Base-by-base conservation (phyloP, 2,329 filamentous ascomycete genomes). In the Cordyceps cicadae region DNA sequence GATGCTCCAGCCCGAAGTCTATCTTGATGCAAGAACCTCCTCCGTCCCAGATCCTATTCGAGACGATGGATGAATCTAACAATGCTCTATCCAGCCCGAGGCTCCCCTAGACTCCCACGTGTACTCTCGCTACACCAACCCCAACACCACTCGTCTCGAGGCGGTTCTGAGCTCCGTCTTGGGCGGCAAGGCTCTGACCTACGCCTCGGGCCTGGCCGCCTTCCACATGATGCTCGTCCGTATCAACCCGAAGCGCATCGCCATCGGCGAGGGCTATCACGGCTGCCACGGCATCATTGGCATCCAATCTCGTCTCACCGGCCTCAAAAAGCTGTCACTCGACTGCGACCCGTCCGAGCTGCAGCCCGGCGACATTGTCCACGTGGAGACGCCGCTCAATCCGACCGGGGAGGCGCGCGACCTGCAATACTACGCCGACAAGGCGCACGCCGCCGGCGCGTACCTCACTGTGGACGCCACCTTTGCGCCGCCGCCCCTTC, bases 381-480 rank as follows among this genome's bases (percentile, higher is more conserved):
- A 96, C 71, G 80, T 97, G 55, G 94, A 99, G 77, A 97, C 93
- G 5, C 94, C 94, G 0, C 79, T 97, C 45, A 99, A 99, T 74
- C 94, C 94, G 0, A 88, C 88, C 1, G 94, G 94, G 55, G 87
- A 88, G 67, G 92, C 92, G 1, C 87, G 84, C 66, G 79, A 90
- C 67, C 86, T 99, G 32, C 78, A 79, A 39, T 74, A 77, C 58
- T 96, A 88, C 71, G 90, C 91, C 0, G 78, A 83, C 3, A 83
- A 85, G 66, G 94, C 94, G 0, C 87, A 87, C 68, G 77, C 77
- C 5, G 77, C 82, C 6, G 92, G 92, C 8, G 92, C 91, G 9
- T 84, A 84, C 61, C 78, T 97, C 53, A 88, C 87, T 14, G 88
- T 97, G 1, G 94, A 99, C 74, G 86, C 90, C 2, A 99, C 94